A percentile compares a stretch with the other conserved stretches of the same genome.
Evolutionary conservation across 2,329 filamentous ascomycete genomes (phyloP).

Genomic region (Penicillium janthinellum): DNA sequence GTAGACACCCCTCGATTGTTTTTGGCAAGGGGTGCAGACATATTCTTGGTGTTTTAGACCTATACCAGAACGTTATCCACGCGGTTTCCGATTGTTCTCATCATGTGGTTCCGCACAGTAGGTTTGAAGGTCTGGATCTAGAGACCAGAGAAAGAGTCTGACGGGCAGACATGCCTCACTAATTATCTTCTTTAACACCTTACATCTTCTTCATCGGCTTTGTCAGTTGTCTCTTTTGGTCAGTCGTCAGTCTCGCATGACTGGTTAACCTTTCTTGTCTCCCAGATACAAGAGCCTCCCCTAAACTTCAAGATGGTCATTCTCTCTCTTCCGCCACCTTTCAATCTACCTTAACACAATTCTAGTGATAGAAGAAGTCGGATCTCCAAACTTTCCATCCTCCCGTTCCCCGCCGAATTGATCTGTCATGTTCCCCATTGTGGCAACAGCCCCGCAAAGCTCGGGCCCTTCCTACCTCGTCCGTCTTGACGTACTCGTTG

Average conservation of each 20-base stretch:
- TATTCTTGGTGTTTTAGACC: neutral
- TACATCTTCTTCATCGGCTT: too few relatives aligned
- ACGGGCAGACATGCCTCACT: too few relatives aligned
- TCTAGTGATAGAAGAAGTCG: neutral
- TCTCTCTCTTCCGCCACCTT: neutral
- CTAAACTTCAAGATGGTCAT: neutral
- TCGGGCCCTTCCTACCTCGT: neutral
- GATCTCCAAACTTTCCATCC: neutral
- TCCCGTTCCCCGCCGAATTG: too few relatives aligned
- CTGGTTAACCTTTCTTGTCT: too few relatives aligned
- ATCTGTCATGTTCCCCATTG: neutral
- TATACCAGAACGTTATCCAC: neutral
- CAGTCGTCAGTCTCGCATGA: too few relatives aligned
- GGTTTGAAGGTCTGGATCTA: too few relatives aligned
- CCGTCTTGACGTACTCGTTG: neutral
- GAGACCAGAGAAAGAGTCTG: too few relatives aligned
- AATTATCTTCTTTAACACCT: too few relatives aligned
- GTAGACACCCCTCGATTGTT: neutral
- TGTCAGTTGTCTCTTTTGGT: too few relatives aligned
- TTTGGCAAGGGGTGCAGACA: neutral
- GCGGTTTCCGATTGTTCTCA: neutral
- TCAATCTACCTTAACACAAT: neutral
- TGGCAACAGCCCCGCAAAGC: neutral
- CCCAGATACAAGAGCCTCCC: too few relatives aligned
- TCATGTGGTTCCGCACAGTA: neutral